A percentile compares a stretch with the other conserved stretches of the same genome.
Evolutionary conservation across 2,329 filamentous ascomycete species (phyloP).

Genomic region (Penicillium verrucosum): DNA sequence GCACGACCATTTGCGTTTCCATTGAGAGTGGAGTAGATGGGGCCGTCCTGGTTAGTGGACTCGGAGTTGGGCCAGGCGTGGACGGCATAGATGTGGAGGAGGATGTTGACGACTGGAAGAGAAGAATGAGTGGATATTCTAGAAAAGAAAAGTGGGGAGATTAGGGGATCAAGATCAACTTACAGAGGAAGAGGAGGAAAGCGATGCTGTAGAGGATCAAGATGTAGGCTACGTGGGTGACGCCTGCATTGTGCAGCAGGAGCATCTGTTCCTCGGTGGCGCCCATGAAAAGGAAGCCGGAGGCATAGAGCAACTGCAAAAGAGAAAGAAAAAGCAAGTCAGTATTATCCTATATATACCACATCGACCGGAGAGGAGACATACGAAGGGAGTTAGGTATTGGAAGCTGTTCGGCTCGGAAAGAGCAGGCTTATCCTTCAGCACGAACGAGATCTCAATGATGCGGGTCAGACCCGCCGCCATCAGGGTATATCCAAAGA

Average conservation of each 20-base stretch:
- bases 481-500: slow-evolving; percentile 97
- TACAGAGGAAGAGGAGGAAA: slow-evolving; percentile 84
- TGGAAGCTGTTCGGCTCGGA: slow-evolving; percentile 70
- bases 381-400: slow-evolving; percentile 66
- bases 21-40: slow-evolving; percentile 17
- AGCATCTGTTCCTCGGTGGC: slow-evolving; percentile 95
- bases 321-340: slow-evolving; percentile 7
- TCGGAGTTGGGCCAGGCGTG: slow-evolving; percentile 47
- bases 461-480: slow-evolving; percentile 77
- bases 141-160: not conserved
- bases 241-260: slow-evolving; percentile 66
- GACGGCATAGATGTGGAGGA: slow-evolving; percentile 78
- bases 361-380: slow-evolving; percentile 38
- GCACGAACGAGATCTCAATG: slow-evolving; percentile 85
- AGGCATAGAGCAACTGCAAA: slow-evolving; percentile 75
- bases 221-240: slow-evolving; percentile 89
- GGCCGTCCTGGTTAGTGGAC: slow-evolving; percentile 19
- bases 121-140: slow-evolving; percentile 6
- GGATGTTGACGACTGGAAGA: slow-evolving; percentile 68
- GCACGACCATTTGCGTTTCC: slow-evolving; percentile 45
- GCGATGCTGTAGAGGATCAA: slow-evolving; percentile 87
- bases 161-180: slow-evolving; percentile 27
- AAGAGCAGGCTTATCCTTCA: slow-evolving; percentile 66
- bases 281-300: slow-evolving; percentile 95
- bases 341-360: slow-evolving; percentile 23